These are phyloP conservation scores for Debaryomycetaceae sp. DNA, from an alignment of 1,139 yeast genomes.

Conservation along the genomic window DNA sequence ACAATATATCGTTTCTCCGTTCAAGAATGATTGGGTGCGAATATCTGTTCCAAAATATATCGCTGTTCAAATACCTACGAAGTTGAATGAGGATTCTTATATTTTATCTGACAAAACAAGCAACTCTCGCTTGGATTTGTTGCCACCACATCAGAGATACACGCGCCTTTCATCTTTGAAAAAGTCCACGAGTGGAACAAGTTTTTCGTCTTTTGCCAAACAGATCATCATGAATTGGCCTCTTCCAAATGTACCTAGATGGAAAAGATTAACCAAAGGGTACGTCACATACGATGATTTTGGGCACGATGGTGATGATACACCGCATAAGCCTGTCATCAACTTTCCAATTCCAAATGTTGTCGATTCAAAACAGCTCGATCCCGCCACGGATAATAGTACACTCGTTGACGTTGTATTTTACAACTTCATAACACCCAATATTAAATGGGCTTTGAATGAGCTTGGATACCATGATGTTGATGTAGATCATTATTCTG, in stretches of 20 bases:
- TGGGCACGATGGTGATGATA: constrained; percentile 87
- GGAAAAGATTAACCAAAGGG: constrained; percentile 47
- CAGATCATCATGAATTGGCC: not conserved
- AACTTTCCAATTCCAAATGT: constrained; percentile 72
- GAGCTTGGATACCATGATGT: constrained; percentile 22
- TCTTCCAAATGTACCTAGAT: not conserved
- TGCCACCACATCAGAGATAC: constrained; percentile 26
- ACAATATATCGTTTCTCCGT: constrained; percentile 83
- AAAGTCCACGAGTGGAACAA: not conserved
- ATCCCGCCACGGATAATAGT: constrained; percentile 15
- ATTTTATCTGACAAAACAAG: constrained; percentile 22
- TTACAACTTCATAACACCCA: constrained; percentile 68
- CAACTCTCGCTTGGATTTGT: constrained; percentile 12
- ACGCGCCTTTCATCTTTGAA: not conserved
- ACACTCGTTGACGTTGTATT: constrained; percentile 63
- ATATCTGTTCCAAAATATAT: constrained; percentile 49
- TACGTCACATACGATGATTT: constrained; percentile 79
- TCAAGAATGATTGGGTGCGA: constrained; percentile 72
- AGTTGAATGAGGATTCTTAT: constrained; percentile 49
- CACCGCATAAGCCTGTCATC: constrained; percentile 63
- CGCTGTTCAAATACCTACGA: constrained; percentile 46
- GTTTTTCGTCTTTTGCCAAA: not conserved
- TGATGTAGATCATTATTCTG: constrained; percentile 27
- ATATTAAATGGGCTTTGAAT: constrained; percentile 56
- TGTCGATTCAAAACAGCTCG: constrained; percentile 45